Percentiles rank a stretch among this genome's conserved stretches.
Conservation (phyloP, 2,329 filamentous ascomycete species). For the Leptographium radiaticola region DNA sequence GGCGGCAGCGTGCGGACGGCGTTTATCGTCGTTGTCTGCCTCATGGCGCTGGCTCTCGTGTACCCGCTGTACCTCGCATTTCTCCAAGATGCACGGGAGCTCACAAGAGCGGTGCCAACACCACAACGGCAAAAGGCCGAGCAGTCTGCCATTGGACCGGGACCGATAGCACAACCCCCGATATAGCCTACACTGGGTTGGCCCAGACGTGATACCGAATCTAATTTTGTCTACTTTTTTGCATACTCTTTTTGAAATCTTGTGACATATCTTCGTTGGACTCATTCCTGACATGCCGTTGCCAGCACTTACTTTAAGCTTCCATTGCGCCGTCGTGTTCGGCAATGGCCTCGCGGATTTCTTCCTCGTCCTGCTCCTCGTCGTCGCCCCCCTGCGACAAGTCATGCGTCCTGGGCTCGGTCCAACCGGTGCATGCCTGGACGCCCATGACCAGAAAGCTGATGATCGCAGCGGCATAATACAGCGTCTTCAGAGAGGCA, state of each 20-base stretch:
- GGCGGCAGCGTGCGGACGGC: constrained; percentile 50
- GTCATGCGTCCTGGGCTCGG: constrained; percentile 18
- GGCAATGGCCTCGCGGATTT: constrained; percentile 19
- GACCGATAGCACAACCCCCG: background rate
- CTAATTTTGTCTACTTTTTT: background rate
- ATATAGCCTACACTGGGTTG: too few relatives aligned
- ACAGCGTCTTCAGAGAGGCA: constrained; percentile 29
- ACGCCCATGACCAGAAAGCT: constrained; percentile 29
- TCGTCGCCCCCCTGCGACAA: constrained; percentile 17
- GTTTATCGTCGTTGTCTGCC: constrained; percentile 47
- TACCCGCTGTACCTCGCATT: constrained; percentile 37
- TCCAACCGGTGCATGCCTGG: constrained; percentile 40
- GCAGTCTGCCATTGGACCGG: too few relatives aligned
- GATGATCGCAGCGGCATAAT: constrained; percentile 31
- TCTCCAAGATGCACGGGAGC: constrained; percentile 28
- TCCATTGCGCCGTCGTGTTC: constrained; percentile 19
- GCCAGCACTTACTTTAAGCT: constrained; percentile 7
- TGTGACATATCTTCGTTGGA: background rate
- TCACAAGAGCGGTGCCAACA: constrained; percentile 13
- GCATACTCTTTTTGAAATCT: background rate
- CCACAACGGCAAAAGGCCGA: too few relatives aligned
- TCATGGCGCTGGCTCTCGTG: constrained; percentile 31
- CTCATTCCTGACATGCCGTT: background rate
- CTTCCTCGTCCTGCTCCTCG: constrained; percentile 24
- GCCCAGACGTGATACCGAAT: background rate